These are phyloP conservation scores for Rhizopogon rudus DNA, from an alignment of 768 basidiomycete genomes.

Conservation along the genomic window DNA sequence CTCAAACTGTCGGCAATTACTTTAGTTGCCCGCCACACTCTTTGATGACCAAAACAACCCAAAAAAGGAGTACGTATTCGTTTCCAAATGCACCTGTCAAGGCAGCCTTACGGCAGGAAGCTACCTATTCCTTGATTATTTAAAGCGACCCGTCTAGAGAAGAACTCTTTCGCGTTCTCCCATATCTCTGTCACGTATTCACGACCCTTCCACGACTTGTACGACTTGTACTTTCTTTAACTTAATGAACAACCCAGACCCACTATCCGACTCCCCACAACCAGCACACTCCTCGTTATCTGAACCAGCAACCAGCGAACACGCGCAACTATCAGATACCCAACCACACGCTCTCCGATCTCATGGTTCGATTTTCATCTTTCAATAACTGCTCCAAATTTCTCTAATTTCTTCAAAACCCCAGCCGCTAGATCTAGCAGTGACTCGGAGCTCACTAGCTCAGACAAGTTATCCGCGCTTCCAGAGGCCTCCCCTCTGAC, in stretches of 20 bases:
- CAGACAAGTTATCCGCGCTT: constrained; percentile 41
- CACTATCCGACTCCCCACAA: constrained; percentile 16
- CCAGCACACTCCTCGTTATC: constrained; percentile 1
- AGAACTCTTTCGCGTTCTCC: background rate
- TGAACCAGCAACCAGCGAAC: constrained; percentile 3
- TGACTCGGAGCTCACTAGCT: constrained; percentile 31
- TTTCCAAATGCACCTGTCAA: background rate
- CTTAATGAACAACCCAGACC: constrained; percentile 17
- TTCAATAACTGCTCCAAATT: background rate
- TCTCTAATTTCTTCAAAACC: background rate
- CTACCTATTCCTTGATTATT: constrained; percentile 3
- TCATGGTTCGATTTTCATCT: constrained; percentile 8
- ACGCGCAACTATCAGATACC: background rate
- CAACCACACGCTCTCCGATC: background rate
- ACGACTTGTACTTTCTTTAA: constrained; percentile 1
- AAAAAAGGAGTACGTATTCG: constrained; percentile 16
- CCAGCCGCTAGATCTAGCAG: background rate
- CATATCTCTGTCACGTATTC: constrained; percentile 6
- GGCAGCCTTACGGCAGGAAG: constrained; percentile 20
- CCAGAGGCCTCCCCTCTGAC: constrained; percentile 30
- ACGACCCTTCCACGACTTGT: constrained; percentile 9
- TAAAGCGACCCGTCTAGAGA: constrained; percentile 8
- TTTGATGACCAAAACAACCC: constrained; percentile 15
- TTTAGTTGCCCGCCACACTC: background rate
- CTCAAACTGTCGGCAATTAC: constrained; percentile 14